A percentile compares a stretch with the other conserved stretches of the same genome.
Evolutionary conservation across 192 early-diverging fungal species (phyloP).

Genomic region (Umbelopsis ramanniana): DNA sequence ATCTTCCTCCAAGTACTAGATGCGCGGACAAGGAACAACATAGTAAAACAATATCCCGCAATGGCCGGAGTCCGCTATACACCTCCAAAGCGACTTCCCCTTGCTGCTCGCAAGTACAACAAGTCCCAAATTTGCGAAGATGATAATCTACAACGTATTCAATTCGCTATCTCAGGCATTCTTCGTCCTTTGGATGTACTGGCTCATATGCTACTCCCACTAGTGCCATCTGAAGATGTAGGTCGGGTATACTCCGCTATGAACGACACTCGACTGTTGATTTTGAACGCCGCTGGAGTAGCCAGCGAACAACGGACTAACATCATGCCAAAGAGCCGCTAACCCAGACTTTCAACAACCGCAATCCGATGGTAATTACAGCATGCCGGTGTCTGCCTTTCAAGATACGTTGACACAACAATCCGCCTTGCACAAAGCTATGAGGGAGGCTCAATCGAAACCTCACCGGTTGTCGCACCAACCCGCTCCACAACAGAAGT

Average conservation of each 20-base stretch:
- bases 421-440: neutral
- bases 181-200: conserved; percentile 4
- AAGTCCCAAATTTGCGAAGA: neutral
- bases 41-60: neutral
- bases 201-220: neutral
- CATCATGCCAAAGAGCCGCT: neutral
- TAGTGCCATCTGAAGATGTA: neutral
- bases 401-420: neutral
- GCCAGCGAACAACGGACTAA: neutral
- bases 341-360: neutral
- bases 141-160: neutral
- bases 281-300: neutral
- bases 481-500: too few relatives aligned
- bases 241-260: neutral
- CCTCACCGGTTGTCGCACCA: too few relatives aligned
- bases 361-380: neutral
- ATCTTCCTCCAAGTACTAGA: neutral
- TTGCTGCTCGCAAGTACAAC: neutral
- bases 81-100: neutral
- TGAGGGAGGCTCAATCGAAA: neutral
- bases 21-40: conserved; percentile 6
- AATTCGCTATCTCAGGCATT: neutral
- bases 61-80: conserved; percentile 5
- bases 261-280: neutral
- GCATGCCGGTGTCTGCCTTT: neutral